Percentiles rank a stretch among this genome's conserved stretches.
Conservation (phyloP, 1,284 basidiomycete genomes). For the Fistulina hepatica region DNA sequence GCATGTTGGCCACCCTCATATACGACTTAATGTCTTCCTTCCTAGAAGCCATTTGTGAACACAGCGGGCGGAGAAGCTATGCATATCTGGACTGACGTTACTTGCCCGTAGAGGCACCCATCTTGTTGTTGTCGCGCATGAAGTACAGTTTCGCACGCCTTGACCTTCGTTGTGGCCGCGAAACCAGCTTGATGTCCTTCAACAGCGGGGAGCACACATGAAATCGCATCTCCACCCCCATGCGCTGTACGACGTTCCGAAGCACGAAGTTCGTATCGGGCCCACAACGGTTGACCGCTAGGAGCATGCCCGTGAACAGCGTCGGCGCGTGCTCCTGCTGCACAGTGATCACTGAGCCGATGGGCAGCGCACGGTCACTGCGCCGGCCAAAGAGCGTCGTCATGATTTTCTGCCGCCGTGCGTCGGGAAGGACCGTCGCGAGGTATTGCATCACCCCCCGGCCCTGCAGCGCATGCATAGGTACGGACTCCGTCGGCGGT, state of each 20-base stretch:
- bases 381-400: slow-evolving; percentile 59
- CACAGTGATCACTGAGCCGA: slow-evolving; percentile 77
- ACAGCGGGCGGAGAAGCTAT: neutral
- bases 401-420: slow-evolving; percentile 59
- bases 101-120: slow-evolving; percentile 62
- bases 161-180: slow-evolving; percentile 50
- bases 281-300: slow-evolving; percentile 71
- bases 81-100: slow-evolving; percentile 17
- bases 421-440: slow-evolving; percentile 50
- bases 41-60: no score
- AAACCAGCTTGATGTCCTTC: slow-evolving; percentile 73
- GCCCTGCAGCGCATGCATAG: slow-evolving; percentile 55
- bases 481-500: slow-evolving; percentile 22
- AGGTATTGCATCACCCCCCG: slow-evolving; percentile 74
- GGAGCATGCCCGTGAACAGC: slow-evolving; percentile 77
- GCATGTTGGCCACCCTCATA: no score
- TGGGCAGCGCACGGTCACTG: slow-evolving; percentile 53
- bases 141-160: slow-evolving; percentile 71
- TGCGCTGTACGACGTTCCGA: slow-evolving; percentile 80
- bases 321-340: slow-evolving; percentile 61
- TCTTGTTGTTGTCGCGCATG: slow-evolving; percentile 68
- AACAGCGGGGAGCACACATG: slow-evolving; percentile 76
- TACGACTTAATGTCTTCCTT: no score
- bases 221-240: slow-evolving; percentile 86
- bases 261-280: slow-evolving; percentile 75